These are phyloP conservation scores for Schizophyllum amplum DNA, from an alignment of 1,284 basidiomycete genomes.

Conservation along the genomic window DNA sequence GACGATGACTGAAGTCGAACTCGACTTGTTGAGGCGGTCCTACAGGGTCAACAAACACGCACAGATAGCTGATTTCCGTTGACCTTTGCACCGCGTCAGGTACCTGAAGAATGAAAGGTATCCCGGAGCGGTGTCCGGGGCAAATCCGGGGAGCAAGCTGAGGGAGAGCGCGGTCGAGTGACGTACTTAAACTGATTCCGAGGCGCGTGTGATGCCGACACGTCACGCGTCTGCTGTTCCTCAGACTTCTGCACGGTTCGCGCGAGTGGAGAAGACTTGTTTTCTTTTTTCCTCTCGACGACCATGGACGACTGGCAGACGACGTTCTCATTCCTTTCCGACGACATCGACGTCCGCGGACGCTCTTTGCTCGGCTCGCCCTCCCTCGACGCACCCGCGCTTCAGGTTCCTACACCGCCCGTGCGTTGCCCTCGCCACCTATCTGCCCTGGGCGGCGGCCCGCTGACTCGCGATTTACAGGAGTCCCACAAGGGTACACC, in stretches of 20 bases:
- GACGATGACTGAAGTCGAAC: too few species aligned
- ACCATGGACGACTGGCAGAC: background rate
- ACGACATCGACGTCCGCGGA: background rate
- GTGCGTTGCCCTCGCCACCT: conserved; percentile 28
- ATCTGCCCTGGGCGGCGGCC: background rate
- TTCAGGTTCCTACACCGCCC: conserved; percentile 61
- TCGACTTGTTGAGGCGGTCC: too few species aligned
- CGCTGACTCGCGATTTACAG: conserved; percentile 20
- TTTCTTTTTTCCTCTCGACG: background rate
- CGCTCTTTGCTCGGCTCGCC: background rate
- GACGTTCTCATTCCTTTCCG: background rate
- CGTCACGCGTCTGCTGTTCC: background rate
- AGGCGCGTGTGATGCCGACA: too few species aligned
- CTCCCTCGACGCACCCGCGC: background rate
- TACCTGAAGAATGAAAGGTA: too few species aligned
- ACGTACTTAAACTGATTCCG: too few species aligned
- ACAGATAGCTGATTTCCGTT: too few species aligned
- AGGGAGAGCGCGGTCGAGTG: too few species aligned
- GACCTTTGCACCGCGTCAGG: too few species aligned
- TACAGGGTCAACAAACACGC: too few species aligned
- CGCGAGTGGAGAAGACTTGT: background rate
- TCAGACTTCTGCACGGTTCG: background rate
- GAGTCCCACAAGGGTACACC: conserved; percentile 45
- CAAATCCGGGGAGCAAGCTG: too few species aligned
- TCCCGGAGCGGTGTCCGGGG: too few species aligned